Conservation (phyloP, 164 flowering plant species). For the Berberis vulgaris region DNA sequence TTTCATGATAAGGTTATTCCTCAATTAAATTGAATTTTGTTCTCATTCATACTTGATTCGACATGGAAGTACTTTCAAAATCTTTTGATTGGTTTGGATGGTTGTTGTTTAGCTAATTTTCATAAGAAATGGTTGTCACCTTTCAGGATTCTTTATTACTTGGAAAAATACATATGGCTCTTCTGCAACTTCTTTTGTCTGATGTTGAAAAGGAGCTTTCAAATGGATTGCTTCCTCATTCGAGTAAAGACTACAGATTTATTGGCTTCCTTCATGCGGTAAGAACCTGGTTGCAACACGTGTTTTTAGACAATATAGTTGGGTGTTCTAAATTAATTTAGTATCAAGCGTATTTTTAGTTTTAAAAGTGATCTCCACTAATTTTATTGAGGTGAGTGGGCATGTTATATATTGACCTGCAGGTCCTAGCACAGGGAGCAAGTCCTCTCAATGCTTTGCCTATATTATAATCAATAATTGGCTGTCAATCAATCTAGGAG, state of each 20-base stretch:
- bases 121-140: neutral
- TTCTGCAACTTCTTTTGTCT: conserved; percentile 56
- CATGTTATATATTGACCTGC: too few species aligned
- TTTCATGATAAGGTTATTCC: conserved; percentile 75
- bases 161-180: conserved; percentile 75
- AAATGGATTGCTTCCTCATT: conserved; percentile 31
- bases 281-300: conserved; percentile 13
- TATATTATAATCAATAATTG: too few species aligned
- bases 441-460: too few species aligned
- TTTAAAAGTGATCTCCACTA: too few species aligned
- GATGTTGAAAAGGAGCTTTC: conserved; percentile 56
- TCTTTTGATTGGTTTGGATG: neutral
- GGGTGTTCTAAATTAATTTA: neutral
- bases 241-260: conserved; percentile 59
- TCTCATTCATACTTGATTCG: neutral
- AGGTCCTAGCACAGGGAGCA: too few species aligned
- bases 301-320: neutral
- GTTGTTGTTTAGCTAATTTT: conserved; percentile 1
- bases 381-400: too few species aligned
- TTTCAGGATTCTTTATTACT: conserved; percentile 72
- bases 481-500: too few species aligned
- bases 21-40: neutral
- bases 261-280: conserved; percentile 70
- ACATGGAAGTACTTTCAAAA: too few species aligned
- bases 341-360: too few species aligned